phyloP scores from a whole-genome alignment of 140 eudicot genomes.

The Cichorium intybus region DNA sequence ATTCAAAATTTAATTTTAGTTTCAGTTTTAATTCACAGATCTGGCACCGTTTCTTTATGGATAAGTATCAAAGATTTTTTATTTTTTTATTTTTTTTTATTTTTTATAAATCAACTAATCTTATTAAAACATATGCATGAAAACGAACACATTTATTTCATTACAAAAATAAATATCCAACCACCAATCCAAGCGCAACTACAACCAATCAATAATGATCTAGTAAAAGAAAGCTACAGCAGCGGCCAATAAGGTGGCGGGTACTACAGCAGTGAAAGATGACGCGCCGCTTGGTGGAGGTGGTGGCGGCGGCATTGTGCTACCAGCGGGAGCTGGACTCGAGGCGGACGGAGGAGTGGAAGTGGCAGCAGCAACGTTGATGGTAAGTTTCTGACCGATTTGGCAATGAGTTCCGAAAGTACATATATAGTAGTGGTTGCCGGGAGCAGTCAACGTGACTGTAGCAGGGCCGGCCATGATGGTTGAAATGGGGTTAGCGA shows the following conservation, averaged over 20 bases:
- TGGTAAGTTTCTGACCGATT: slow-evolving; percentile 40
- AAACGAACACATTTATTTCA: neutral
- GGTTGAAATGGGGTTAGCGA: neutral
- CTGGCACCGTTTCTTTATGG: too few species aligned
- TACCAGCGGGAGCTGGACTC: slow-evolving; percentile 16
- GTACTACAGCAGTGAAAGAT: slow-evolving; percentile 9
- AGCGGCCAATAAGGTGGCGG: slow-evolving; percentile 23
- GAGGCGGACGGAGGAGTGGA: slow-evolving; percentile 1
- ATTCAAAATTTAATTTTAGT: too few species aligned
- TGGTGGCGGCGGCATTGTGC: neutral
- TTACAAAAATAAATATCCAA: neutral
- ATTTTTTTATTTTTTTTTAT: neutral
- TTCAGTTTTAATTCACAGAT: too few species aligned
- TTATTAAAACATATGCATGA: neutral
- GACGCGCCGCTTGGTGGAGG: slow-evolving; percentile 17
- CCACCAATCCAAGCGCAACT: neutral
- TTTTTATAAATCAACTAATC: neutral
- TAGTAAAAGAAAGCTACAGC: slow-evolving; percentile 24
- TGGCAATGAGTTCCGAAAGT: slow-evolving; percentile 31
- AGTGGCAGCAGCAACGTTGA: slow-evolving; percentile 25
- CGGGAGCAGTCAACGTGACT: slow-evolving; percentile 18
- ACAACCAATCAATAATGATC: slow-evolving; percentile 22
- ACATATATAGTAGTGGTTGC: slow-evolving; percentile 40
- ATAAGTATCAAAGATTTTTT: neutral
- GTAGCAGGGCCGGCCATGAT: slow-evolving; percentile 32